Percentiles rank a stretch among this genome's conserved stretches.
Evolutionary conservation across 768 basidiomycete species (phyloP).

Genomic region (Mrakia hoshinonis): DNA sequence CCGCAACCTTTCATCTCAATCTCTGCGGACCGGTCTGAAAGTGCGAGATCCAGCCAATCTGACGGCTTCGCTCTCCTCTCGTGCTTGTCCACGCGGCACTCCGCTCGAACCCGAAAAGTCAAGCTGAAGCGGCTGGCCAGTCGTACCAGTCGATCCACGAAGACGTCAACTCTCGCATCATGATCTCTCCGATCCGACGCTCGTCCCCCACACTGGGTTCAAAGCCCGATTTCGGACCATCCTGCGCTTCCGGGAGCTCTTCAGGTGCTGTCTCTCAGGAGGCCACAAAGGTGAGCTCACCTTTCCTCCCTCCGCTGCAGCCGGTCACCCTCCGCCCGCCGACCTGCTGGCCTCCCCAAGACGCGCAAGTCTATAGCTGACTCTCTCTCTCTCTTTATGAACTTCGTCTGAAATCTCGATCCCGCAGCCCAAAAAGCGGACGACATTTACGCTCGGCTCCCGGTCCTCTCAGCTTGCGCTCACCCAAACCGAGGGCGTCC

Average conservation of each 20-base stretch:
- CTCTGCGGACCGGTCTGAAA: background rate
- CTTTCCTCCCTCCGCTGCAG: background rate
- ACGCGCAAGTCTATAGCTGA: background rate
- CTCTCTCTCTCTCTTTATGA: background rate
- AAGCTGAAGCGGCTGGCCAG: no score
- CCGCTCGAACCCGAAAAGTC: no score
- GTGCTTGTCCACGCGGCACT: no score
- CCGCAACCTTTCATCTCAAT: background rate
- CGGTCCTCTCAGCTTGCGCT: slow-evolving; percentile 79
- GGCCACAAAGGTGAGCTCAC: background rate
- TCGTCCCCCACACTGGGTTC: background rate
- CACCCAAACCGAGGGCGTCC: slow-evolving; percentile 79
- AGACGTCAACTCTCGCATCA: background rate
- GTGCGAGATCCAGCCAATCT: no score
- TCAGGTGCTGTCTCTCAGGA: background rate
- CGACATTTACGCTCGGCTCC: slow-evolving; percentile 61
- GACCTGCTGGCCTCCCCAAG: background rate
- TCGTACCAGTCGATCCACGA: no score
- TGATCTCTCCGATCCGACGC: background rate
- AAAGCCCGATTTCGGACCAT: background rate
- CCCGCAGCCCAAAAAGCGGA: slow-evolving; percentile 6
- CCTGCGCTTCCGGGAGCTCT: no score
- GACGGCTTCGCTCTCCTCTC: no score
- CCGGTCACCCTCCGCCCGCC: background rate
- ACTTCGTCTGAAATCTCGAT: background rate